Evolutionary conservation across 164 flowering plant species (phyloP).

Genomic region (Hamamelis virginiana): DNA sequence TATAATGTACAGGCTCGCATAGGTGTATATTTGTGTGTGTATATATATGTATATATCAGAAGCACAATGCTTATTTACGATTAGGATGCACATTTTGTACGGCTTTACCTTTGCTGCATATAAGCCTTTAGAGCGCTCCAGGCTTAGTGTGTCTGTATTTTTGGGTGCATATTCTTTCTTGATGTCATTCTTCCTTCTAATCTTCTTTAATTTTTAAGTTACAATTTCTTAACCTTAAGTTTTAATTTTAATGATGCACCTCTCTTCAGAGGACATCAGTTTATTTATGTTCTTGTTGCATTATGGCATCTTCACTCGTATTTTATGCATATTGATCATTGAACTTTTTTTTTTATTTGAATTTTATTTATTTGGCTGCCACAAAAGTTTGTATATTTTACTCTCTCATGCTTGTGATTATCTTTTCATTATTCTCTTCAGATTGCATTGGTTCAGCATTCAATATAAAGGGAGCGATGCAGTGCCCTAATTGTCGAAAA

Average conservation of each 20-base stretch:
- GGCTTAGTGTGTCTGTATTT: not conserved
- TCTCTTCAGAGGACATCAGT: too few relatives aligned
- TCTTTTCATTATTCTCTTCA: conserved; percentile 21
- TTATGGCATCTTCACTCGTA: not conserved
- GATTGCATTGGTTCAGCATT: conserved; percentile 97
- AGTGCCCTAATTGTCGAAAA: conserved; percentile 95
- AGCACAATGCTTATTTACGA: not conserved
- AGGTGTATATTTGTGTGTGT: too few relatives aligned
- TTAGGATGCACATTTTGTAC: not conserved
- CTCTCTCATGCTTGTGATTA: not conserved
- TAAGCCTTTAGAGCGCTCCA: not conserved
- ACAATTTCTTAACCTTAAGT: too few relatives aligned
- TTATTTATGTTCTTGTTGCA: too few relatives aligned
- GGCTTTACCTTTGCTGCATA: not conserved
- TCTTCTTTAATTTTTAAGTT: not conserved
- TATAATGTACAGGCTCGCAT: too few relatives aligned
- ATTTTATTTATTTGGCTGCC: not conserved
- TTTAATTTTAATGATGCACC: too few relatives aligned
- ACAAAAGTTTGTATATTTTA: not conserved
- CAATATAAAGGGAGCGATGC: conserved; percentile 85
- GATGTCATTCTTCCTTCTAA: not conserved
- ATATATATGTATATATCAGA: too few relatives aligned
- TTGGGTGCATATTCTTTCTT: not conserved
- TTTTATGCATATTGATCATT: not conserved
- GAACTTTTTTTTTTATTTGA: not conserved